These are phyloP conservation scores for Singerocomus inundabilis DNA, from an alignment of 1,284 basidiomycete species.

Conservation along the genomic window DNA sequence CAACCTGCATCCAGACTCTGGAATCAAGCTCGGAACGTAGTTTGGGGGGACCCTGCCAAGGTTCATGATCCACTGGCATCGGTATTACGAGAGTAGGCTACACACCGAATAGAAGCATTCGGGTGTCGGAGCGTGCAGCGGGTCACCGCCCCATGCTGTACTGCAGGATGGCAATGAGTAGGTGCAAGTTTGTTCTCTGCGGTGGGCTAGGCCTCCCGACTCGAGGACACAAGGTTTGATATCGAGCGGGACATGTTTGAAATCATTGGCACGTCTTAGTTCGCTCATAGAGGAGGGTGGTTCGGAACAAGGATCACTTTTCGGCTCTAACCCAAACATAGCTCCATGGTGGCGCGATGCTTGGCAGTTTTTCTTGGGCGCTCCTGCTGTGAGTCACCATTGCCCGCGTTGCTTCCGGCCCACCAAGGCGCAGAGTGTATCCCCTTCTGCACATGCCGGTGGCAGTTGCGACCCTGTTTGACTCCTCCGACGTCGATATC, in stretches of 20 bases:
- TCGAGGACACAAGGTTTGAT: not conserved
- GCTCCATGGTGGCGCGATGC: not conserved
- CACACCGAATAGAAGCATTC: not conserved
- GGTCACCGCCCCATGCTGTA: too few relatives aligned
- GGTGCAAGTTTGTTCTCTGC: too few relatives aligned
- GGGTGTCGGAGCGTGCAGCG: not conserved
- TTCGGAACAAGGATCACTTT: not conserved
- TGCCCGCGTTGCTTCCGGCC: not conserved
- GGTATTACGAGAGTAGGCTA: not conserved
- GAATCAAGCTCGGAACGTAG: not conserved
- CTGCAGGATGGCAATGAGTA: too few relatives aligned
- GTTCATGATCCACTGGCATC: not conserved
- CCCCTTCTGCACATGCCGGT: too few relatives aligned
- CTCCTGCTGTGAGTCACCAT: not conserved
- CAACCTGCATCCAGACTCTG: not conserved
- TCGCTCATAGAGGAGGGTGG: not conserved
- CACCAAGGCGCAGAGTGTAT: not conserved
- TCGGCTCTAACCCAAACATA: not conserved
- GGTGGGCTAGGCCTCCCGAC: too few relatives aligned
- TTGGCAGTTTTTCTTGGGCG: not conserved
- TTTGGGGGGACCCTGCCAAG: not conserved
- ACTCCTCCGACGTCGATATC: too few relatives aligned
- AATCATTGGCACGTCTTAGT: not conserved
- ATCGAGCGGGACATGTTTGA: not conserved
- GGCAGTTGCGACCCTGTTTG: too few relatives aligned